phyloP scores from a whole-genome alignment of 164 flowering plant genomes.

The Warburgia ugandensis region DNA sequence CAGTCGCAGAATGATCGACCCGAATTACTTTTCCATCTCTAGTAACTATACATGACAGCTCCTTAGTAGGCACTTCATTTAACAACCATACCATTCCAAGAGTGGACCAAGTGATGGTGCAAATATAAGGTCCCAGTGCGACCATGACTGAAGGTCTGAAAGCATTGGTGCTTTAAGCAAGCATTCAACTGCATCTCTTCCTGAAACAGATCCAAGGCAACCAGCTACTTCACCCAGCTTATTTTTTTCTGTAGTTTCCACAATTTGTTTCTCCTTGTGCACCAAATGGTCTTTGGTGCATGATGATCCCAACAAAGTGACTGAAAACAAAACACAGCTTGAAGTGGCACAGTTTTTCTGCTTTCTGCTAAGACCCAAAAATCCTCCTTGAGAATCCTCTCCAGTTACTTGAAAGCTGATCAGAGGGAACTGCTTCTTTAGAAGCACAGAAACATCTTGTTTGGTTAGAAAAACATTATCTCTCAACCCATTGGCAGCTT shows the following conservation, averaged over 20 bases:
- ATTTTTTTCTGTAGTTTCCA: no score
- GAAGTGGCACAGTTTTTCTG: slow-evolving; percentile 23
- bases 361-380: slow-evolving; percentile 24
- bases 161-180: no score
- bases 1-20: no score
- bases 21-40: slow-evolving; percentile 63
- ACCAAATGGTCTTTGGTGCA: slow-evolving; percentile 12
- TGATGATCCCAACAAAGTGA: slow-evolving; percentile 28
- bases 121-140: slow-evolving; percentile 78
- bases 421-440: slow-evolving; percentile 64
- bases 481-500: slow-evolving; percentile 46
- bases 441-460: slow-evolving; percentile 39
- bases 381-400: slow-evolving; percentile 27
- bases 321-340: slow-evolving; percentile 58
- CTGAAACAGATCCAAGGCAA: slow-evolving; percentile 27
- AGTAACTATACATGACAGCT: slow-evolving; percentile 60
- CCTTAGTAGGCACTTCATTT: slow-evolving; percentile 48
- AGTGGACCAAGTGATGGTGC: slow-evolving; percentile 89
- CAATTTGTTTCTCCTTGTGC: no score
- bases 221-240: slow-evolving; percentile 13
- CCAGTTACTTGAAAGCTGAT: slow-evolving; percentile 35
- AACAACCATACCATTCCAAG: slow-evolving; percentile 59
- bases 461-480: slow-evolving; percentile 32
- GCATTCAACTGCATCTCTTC: no score
- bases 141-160: slow-evolving; percentile 62